phyloP scores from a whole-genome alignment of 2,329 filamentous ascomycete genomes.

The Chrysoporthe puriensis region DNA sequence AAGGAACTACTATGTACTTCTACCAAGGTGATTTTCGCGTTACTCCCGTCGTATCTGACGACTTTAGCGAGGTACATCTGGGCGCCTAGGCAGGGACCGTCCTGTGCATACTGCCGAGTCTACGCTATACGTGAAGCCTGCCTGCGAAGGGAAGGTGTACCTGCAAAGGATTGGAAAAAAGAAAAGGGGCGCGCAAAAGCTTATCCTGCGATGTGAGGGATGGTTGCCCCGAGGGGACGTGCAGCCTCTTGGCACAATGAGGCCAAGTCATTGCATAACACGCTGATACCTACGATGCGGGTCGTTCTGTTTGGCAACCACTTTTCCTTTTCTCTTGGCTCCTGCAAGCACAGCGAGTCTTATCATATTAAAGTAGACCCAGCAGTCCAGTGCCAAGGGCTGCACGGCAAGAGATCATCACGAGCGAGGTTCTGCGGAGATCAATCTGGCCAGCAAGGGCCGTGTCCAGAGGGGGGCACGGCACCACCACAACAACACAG shows the following conservation, averaged over 20 bases:
- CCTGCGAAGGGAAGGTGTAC: background rate
- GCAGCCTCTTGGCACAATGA: background rate
- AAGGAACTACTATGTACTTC: background rate
- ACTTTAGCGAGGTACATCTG: background rate
- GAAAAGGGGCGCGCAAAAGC: background rate
- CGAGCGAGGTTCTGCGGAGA: background rate
- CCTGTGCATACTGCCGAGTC: background rate
- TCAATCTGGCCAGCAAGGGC: background rate
- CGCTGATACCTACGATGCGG: background rate
- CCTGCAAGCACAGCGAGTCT: background rate
- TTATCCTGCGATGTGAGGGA: background rate
- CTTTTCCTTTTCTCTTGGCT: background rate
- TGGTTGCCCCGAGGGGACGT: background rate
- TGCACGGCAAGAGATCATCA: background rate
- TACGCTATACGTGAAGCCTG: background rate
- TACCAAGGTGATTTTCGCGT: too few relatives aligned
- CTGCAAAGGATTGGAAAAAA: background rate
- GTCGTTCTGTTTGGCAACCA: background rate
- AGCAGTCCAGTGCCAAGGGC: background rate
- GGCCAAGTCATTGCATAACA: background rate
- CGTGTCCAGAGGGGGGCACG: too few relatives aligned
- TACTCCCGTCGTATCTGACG: background rate
- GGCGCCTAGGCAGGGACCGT: background rate
- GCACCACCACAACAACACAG: too few relatives aligned
- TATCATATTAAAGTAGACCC: slow-evolving; percentile 1